Evolutionary conservation across 345 rosid genomes (phyloP).

Genomic region (Xanthoceras sorbifolium): DNA sequence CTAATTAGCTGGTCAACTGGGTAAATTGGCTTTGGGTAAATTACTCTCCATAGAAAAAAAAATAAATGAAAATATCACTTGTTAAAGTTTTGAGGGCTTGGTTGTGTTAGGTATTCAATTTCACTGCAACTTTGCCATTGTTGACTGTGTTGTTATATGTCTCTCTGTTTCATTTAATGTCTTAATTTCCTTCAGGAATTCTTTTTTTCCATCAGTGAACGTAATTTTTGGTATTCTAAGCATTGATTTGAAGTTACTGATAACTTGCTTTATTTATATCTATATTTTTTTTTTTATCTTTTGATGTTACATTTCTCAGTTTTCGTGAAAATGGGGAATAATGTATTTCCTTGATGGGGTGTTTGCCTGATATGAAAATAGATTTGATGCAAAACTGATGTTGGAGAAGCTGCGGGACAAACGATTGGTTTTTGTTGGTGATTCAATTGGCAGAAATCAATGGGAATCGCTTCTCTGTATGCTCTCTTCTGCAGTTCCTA

Average conservation of each 20-base stretch:
- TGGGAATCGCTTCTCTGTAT: constrained; percentile 95
- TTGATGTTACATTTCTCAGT: not conserved
- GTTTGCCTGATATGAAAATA: constrained; percentile 27
- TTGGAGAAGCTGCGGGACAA: constrained; percentile 79
- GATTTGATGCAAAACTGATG: constrained; percentile 81
- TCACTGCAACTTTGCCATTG: constrained; percentile 8
- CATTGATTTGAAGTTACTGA: not conserved
- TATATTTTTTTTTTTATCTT: not conserved
- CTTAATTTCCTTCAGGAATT: not conserved
- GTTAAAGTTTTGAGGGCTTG: not conserved
- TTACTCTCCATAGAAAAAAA: not conserved
- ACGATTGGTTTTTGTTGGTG: constrained; percentile 85
- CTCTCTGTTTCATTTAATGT: not conserved
- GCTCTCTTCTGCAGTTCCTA: constrained; percentile 65
- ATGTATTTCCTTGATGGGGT: not conserved
- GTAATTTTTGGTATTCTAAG: not conserved
- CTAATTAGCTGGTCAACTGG: not conserved
- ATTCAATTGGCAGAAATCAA: constrained; percentile 94
- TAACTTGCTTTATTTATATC: not conserved
- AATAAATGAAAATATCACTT: not conserved
- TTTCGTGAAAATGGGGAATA: not conserved
- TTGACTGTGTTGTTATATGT: not conserved
- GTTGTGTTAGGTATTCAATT: constrained; percentile 3
- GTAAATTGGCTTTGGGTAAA: not conserved
- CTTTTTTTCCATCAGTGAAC: not conserved